Evolutionary conservation across 495 filamentous ascomycete species (phyloP).

Genomic region (Trichocladium uniseriatum): DNA sequence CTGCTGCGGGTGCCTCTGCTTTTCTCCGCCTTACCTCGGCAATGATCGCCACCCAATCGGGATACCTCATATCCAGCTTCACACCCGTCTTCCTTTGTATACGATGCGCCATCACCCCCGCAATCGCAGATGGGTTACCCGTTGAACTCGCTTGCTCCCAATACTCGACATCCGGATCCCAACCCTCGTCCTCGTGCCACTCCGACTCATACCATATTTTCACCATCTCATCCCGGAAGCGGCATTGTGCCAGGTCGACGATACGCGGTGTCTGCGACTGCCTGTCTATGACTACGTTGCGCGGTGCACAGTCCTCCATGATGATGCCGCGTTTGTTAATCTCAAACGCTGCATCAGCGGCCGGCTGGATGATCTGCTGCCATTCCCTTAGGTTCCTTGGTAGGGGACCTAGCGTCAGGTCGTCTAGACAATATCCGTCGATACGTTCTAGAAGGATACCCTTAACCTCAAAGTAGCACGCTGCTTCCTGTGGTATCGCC

Average conservation of each 20-base stretch:
- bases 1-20: not conserved
- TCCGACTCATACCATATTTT: not conserved
- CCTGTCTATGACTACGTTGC: slow-evolving; percentile 4
- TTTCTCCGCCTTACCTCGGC: slow-evolving; percentile 1
- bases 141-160: not conserved
- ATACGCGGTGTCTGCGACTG: slow-evolving; percentile 6
- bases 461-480: slow-evolving; percentile 3
- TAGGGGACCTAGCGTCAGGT: not conserved
- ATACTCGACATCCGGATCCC: slow-evolving; percentile 8
- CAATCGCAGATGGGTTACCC: slow-evolving; percentile 5
- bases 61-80: slow-evolving; percentile 6
- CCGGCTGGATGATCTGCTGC: slow-evolving; percentile 4
- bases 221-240: slow-evolving; percentile 3
- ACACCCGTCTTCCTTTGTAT: not conserved
- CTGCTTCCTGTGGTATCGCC: not conserved
- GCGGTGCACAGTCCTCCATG: slow-evolving; percentile 3
- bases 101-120: not conserved
- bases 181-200: slow-evolving; percentile 4
- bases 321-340: slow-evolving; percentile 5
- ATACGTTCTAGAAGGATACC: slow-evolving; percentile 4
- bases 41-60: not conserved
- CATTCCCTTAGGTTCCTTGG: slow-evolving; percentile 1
- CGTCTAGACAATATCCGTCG: slow-evolving; percentile 4
- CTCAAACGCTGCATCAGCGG: slow-evolving; percentile 3
- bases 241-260: slow-evolving; percentile 6